Conservation (phyloP, 2,329 filamentous ascomycete species). For the Ceratocystis variospora region DNA sequence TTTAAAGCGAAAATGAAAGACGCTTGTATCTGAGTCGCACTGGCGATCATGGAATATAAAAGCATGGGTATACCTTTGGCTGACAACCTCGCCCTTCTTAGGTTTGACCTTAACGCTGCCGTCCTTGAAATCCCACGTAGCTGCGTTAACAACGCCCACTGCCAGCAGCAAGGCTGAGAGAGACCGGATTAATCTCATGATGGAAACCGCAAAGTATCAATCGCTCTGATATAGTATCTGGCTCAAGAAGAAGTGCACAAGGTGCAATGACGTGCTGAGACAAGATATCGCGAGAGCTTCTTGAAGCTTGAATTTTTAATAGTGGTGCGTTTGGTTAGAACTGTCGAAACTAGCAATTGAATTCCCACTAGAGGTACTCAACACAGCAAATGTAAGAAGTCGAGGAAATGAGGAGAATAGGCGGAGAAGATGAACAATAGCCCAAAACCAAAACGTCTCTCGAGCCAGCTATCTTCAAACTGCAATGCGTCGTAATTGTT, state of each 20-base stretch:
- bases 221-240: neutral
- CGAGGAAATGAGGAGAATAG: neutral
- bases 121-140: conserved; percentile 62
- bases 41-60: no score
- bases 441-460: conserved; percentile 3
- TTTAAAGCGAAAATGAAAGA: no score
- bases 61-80: conserved; percentile 47
- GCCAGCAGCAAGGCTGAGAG: conserved; percentile 33
- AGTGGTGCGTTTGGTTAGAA: neutral
- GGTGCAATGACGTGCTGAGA: conserved; percentile 7
- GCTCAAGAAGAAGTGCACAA: conserved; percentile 18
- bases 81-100: conserved; percentile 49
- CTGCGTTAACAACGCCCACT: conserved; percentile 37
- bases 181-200: conserved; percentile 21
- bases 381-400: neutral
- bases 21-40: no score
- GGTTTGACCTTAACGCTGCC: conserved; percentile 50
- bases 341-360: conserved; percentile 11
- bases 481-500: neutral
- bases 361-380: neutral
- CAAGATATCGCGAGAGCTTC: conserved; percentile 7
- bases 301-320: neutral
- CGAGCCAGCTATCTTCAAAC: conserved; percentile 1
- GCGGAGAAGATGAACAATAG: neutral
- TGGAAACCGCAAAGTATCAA: neutral